Evolutionary conservation across 1,284 basidiomycete genomes (phyloP).

Genomic region (Megacollybia platyphylla): DNA sequence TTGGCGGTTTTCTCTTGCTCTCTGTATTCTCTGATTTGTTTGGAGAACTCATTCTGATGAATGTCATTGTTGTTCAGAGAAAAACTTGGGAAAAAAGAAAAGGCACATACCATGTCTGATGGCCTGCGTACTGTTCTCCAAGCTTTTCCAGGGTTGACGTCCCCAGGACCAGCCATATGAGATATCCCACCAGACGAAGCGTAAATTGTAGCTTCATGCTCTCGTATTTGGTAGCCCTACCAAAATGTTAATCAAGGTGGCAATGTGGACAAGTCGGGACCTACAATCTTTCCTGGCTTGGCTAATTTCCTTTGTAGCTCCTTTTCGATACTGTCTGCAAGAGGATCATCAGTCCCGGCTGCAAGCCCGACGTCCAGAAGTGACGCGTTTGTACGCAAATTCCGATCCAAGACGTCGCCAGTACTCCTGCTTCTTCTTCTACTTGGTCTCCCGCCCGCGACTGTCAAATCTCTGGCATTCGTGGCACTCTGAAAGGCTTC

Average conservation of each 20-base stretch:
- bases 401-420: conserved; percentile 38
- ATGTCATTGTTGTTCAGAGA: conserved; percentile 3
- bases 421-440: conserved; percentile 63
- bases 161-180: conserved; percentile 61
- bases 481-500: conserved; percentile 19
- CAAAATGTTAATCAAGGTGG: conserved; percentile 5
- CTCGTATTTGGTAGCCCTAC: conserved; percentile 52
- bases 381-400: conserved; percentile 11
- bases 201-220: conserved; percentile 66
- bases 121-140: conserved; percentile 84
- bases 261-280: conserved; percentile 12
- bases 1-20: conserved; percentile 69
- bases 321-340: conserved; percentile 55
- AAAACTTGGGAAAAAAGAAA: background rate
- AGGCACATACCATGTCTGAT: conserved; percentile 73
- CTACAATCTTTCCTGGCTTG: conserved; percentile 34
- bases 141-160: conserved; percentile 71
- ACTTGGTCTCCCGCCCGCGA: conserved; percentile 35
- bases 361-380: conserved; percentile 26
- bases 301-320: conserved; percentile 47
- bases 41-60: conserved; percentile 79
- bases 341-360: conserved; percentile 32
- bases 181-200: conserved; percentile 63
- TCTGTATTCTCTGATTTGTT: conserved; percentile 74
- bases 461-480: conserved; percentile 11